Evolutionary conservation across 495 filamentous ascomycete genomes (phyloP), one percentile per base, ranked within the genome.

Genomic region (Glutinoglossum americanum): DNA sequence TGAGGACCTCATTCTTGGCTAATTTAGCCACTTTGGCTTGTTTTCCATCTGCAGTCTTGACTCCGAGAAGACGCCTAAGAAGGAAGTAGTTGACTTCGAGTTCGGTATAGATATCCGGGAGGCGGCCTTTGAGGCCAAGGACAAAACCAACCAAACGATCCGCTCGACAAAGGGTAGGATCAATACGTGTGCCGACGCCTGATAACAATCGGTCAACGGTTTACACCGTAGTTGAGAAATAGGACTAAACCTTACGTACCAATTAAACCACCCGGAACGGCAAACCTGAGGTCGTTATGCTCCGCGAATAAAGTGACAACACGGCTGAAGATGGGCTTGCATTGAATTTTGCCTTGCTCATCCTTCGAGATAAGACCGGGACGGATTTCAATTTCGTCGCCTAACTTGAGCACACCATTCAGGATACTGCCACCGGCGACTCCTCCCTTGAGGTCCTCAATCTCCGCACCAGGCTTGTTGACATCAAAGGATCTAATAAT

Each of bases 381-480:
- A 55, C 92, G 79, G 62, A 98, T 97, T 72, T 98, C 92, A 64
- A 98, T 94, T 72, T 98, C 92, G 65, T 98, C 92, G 53, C 89
- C 85, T 64, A 96, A 73, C 73, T 95, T 95, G 60, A 98, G 73
- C 48, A 98, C 86, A 73, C 92, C 92, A 62, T 87, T 94, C 58
- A 98, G 73, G 65, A 98, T 96, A 72, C 82, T 87, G 61, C 92
- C 92, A 78, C 92, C 92, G 63, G 92, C 92, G 69, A 98, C 92
- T 77, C 92, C 92, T 66, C 92, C 92, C 78, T 97, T 97, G 60
- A 98, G 76, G 63, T 98, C 93, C 33, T 97, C 93, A 59, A 98
- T 96, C 73, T 95, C 93, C n/a, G 93, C 88, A 79, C 92, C 92
- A 39, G 92, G 92, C 78, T 98, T 98, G 80, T 98, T 98, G 62